Percentiles rank a stretch among this genome's conserved stretches.
Evolutionary conservation across 805 yeast species (phyloP).

Genomic region (Debaryomyces maramus): DNA sequence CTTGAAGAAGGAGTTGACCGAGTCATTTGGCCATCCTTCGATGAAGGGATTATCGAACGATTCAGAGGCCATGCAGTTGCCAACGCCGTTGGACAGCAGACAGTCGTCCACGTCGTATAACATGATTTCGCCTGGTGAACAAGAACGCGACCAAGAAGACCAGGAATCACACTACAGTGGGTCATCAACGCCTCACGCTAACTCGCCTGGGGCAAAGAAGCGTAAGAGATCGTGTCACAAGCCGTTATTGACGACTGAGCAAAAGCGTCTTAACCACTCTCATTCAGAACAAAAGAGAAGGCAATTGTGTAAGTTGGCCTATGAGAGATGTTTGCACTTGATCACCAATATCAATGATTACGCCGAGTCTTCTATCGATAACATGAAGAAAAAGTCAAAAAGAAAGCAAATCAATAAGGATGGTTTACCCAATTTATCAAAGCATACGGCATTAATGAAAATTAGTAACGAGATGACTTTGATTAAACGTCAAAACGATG

Average conservation of each 20-base stretch:
- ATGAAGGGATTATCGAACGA: constrained; percentile 13
- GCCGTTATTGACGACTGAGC: constrained; percentile 39
- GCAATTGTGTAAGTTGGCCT: constrained; percentile 44
- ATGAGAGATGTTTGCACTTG: constrained; percentile 41
- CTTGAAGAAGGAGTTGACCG: constrained; percentile 28
- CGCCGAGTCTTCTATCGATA: constrained; percentile 27
- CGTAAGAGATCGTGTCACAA: constrained; percentile 31
- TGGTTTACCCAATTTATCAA: constrained; percentile 46
- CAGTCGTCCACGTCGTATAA: constrained; percentile 16
- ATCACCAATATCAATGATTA: constrained; percentile 42
- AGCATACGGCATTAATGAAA: constrained; percentile 42
- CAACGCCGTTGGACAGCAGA: constrained; percentile 36
- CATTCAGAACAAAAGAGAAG: constrained; percentile 45
- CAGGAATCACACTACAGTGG: constrained; percentile 3
- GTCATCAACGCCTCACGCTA: constrained; percentile 6
- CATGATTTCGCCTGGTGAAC: constrained; percentile 5
- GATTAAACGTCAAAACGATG: constrained; percentile 34
- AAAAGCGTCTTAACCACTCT: constrained; percentile 43
- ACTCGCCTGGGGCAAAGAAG: constrained; percentile 13
- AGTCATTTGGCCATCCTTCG: constrained; percentile 33
- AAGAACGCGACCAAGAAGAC: constrained; percentile 8
- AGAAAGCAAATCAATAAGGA: constrained; percentile 42
- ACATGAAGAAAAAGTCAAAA: constrained; percentile 30
- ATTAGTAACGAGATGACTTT: constrained; percentile 39
- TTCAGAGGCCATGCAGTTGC: constrained; percentile 21